Conservation (phyloP, 345 rosid genomes). For the Viola odorata region DNA sequence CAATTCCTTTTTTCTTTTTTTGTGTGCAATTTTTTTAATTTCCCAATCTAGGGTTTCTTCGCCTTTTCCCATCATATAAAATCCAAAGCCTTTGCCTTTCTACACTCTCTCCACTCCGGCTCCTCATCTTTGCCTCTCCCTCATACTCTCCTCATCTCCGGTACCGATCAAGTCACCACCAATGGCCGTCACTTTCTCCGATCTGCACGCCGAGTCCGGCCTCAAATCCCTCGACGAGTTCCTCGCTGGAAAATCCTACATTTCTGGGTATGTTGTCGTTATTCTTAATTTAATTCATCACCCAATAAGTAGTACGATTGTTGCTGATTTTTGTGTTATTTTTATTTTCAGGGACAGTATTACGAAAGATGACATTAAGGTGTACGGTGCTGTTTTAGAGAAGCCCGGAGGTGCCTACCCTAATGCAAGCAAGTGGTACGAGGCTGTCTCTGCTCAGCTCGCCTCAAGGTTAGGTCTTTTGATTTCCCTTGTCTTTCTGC, state of each 20-base stretch:
- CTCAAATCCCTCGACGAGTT: slow-evolving; percentile 66
- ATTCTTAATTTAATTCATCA: neutral
- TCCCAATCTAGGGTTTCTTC: too few relatives aligned
- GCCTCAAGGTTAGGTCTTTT: slow-evolving; percentile 48
- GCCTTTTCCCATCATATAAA: too few relatives aligned
- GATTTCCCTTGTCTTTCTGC: neutral
- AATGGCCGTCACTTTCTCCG: slow-evolving; percentile 79
- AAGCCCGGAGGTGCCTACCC: slow-evolving; percentile 62
- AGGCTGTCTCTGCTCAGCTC: slow-evolving; percentile 51
- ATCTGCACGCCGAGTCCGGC: slow-evolving; percentile 83
- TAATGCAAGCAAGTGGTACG: slow-evolving; percentile 78
- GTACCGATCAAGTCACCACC: neutral
- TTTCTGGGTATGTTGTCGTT: slow-evolving; percentile 49
- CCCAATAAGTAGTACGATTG: neutral
- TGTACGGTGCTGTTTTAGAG: slow-evolving; percentile 59
- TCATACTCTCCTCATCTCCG: too few relatives aligned
- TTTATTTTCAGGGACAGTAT: slow-evolving; percentile 32
- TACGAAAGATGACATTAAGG: slow-evolving; percentile 73
- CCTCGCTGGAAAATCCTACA: slow-evolving; percentile 67
- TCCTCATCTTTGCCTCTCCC: too few relatives aligned
- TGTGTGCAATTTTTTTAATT: too few relatives aligned
- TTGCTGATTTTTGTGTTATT: neutral
- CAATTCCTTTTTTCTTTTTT: too few relatives aligned
- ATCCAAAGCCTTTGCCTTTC: too few relatives aligned
- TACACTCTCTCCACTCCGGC: too few relatives aligned